These are phyloP conservation scores for Carex kokanica DNA, from an alignment of 176 grass and related monocot species.

Conservation along the genomic window DNA sequence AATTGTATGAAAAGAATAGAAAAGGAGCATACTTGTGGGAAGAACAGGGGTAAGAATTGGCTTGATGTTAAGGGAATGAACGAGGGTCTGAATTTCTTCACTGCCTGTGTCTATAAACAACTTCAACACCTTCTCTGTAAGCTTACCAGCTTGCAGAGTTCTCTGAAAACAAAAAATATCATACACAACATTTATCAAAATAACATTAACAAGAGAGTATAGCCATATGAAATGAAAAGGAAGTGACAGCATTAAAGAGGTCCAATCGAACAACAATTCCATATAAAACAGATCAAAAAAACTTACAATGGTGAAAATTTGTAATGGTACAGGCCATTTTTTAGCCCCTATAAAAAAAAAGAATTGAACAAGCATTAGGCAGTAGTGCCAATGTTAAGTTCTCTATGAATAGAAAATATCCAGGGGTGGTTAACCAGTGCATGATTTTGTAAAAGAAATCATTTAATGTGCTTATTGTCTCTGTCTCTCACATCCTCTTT, in stretches of 20 bases:
- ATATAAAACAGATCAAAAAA: background rate
- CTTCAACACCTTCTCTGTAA: slow-evolving; percentile 78
- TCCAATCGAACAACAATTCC: background rate
- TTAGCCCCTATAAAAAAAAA: background rate
- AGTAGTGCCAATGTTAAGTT: background rate
- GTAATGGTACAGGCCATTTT: background rate
- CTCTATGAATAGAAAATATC: background rate
- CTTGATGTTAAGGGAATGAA: slow-evolving; percentile 69
- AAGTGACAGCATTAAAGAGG: background rate
- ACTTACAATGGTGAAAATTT: no score
- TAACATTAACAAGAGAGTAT: background rate
- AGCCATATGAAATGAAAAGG: background rate
- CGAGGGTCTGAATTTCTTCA: slow-evolving; percentile 58
- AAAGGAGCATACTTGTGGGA: slow-evolving; percentile 56
- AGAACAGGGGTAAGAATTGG: slow-evolving; percentile 61
- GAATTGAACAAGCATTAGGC: background rate
- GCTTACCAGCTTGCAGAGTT: slow-evolving; percentile 78
- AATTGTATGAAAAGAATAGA: background rate
- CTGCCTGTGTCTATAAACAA: slow-evolving; percentile 73
- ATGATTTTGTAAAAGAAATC: background rate
- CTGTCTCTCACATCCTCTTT: background rate
- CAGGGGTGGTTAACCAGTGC: background rate
- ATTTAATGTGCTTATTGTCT: background rate
- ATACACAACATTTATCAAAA: background rate
- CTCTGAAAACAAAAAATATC: slow-evolving; percentile 40